A percentile compares a stretch with the other conserved stretches of the same genome.
These are phyloP conservation scores for Coprinopsis sp. DNA, from an alignment of 768 basidiomycete species.

Conservation along the genomic window DNA sequence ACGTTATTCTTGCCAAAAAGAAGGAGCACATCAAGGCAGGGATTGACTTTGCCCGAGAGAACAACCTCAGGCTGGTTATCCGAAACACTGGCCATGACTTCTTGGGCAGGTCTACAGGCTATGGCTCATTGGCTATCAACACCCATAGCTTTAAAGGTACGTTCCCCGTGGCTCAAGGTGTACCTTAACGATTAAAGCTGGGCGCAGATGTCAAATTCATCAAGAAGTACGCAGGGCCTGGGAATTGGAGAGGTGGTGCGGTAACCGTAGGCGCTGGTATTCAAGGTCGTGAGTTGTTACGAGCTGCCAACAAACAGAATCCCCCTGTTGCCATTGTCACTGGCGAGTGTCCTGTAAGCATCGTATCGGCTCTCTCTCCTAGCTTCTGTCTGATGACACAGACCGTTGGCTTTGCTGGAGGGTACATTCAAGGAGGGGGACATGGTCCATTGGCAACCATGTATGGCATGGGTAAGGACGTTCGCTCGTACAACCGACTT, in stretches of 20 bases:
- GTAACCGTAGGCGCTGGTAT: conserved; percentile 18
- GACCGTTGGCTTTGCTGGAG: conserved; percentile 34
- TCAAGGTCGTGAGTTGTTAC: conserved; percentile 12
- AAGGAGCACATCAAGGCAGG: conserved; percentile 16
- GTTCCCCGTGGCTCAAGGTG: conserved; percentile 2
- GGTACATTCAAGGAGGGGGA: conserved; percentile 30
- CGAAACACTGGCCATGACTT: conserved; percentile 22
- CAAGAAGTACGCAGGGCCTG: conserved; percentile 11
- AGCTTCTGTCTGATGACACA: not conserved
- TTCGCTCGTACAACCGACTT: not conserved
- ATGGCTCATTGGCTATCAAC: conserved; percentile 7
- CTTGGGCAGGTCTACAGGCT: conserved; percentile 1
- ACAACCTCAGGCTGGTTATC: conserved; percentile 19
- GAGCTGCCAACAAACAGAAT: conserved; percentile 7
- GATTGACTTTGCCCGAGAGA: conserved; percentile 16
- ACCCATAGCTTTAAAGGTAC: conserved; percentile 19
- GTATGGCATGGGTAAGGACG: conserved; percentile 16
- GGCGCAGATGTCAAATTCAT: conserved; percentile 8
- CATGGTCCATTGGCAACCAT: conserved; percentile 16
- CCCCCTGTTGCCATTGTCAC: conserved; percentile 9
- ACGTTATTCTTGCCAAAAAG: conserved; percentile 15
- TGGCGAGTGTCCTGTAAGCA: conserved; percentile 16
- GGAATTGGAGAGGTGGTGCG: conserved; percentile 13
- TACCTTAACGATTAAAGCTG: conserved; percentile 8
- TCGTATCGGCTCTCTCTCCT: not conserved